Evolutionary conservation across 176 grass and related monocot genomes (phyloP), one percentile per base, ranked within the genome.

Genomic region (Avena atlantica): DNA sequence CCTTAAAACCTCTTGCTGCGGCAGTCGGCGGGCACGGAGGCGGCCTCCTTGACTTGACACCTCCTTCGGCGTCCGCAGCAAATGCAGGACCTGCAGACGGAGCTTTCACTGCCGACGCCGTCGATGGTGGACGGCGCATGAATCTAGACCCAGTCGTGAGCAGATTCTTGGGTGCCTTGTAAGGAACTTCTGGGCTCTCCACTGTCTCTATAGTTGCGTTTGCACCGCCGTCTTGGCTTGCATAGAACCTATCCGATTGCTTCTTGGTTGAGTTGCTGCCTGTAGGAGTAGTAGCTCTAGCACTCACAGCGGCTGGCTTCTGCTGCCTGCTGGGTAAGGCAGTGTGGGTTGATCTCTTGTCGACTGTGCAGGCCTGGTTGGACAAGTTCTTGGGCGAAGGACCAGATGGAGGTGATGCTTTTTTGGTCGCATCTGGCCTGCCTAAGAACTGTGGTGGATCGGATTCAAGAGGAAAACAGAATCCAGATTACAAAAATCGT

Each of bases 101-200:
- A 62, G 84, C 23, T 79, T 21, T 84, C 42, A 50, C 49, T 57
- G 11, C 56, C 4, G 45, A 1, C 9, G 49, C 5, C 27, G 15
- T 27, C 2, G 34, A 0, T 14, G 51, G 7, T 27, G 44, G 7
- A 67, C 37, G 53, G 8, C 66, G 65, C 16, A 66, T 17, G 29
- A 86, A 86, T 12, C 52, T 15, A 0, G 88, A 62, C 8, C 53
- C 53, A 8, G 31, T 69, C 40, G 86, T 70, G 50, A 88, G 74
- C 16, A 87, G 77, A 65, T 92, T 92, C 56, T 87, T 89, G 0
- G 85, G 85, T 29, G 88, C 15, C 45, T 9, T 65, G 81, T 31
- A 79, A 55, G 61, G 76, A 52, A 14, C 81, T 36, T 48, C 81
- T 69, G 50, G 70, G 21, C 53, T 64, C 8, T 45, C 50, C 51